Percentiles rank a stretch among this genome's conserved stretches.
Conservation (phyloP, 345 rosid species). For the Populus tremula region DNA sequence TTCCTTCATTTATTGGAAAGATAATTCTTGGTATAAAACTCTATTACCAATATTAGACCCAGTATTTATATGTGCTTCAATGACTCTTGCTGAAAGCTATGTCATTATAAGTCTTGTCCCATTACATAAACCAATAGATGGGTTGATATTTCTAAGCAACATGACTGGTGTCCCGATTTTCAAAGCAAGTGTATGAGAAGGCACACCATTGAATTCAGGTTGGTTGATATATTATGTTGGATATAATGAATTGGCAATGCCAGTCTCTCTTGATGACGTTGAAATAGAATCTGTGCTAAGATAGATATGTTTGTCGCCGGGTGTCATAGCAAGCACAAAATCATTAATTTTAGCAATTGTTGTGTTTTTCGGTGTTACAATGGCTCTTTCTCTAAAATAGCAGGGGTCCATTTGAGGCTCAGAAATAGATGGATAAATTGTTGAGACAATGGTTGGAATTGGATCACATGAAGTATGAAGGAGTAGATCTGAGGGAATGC, state of each 20-base stretch:
- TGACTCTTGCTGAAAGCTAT: background rate
- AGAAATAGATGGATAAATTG: background rate
- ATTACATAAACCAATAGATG: background rate
- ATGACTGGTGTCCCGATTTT: slow-evolving; percentile 6
- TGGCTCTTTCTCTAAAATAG: background rate
- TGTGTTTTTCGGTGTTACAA: background rate
- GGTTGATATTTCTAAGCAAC: slow-evolving; percentile 4
- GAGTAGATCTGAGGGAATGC: background rate
- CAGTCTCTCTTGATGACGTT: background rate
- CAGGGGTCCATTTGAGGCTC: too few species aligned
- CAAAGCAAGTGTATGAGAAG: background rate
- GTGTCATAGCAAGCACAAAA: background rate
- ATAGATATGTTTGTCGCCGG: background rate
- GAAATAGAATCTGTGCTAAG: background rate
- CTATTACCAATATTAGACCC: background rate
- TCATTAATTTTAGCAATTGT: background rate
- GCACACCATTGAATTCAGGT: background rate
- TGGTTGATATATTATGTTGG: slow-evolving; percentile 3
- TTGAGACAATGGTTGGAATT: background rate
- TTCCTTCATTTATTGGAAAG: background rate
- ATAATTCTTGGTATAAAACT: background rate
- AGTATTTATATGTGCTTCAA: background rate
- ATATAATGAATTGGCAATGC: background rate
- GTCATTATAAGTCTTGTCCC: background rate
- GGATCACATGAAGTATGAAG: background rate